phyloP scores from a whole-genome alignment of 2,329 filamentous ascomycete species.

The Aspergillus vadensis region DNA sequence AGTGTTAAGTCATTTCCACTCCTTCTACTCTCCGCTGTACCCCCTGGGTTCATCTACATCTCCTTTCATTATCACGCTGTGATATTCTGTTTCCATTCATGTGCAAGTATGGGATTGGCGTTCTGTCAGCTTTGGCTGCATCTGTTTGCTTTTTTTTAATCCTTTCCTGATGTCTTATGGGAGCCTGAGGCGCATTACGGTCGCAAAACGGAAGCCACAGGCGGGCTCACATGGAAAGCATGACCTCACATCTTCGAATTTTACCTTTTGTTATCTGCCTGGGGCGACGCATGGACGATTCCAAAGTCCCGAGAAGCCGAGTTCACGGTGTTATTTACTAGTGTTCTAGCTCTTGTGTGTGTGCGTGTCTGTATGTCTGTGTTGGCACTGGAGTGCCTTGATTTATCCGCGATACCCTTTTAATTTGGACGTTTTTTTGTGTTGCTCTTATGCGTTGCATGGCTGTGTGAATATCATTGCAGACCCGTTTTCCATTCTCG shows the following conservation, averaged over 20 bases:
- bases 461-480: conserved; percentile 13
- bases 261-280: conserved; percentile 12
- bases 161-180: conserved; percentile 10
- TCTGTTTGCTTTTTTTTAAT: conserved; percentile 16
- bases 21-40: neutral
- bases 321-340: conserved; percentile 2
- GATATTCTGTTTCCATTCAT: conserved; percentile 14
- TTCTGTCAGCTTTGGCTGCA: conserved; percentile 17
- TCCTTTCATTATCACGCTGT: conserved; percentile 6
- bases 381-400: conserved; percentile 20
- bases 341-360: conserved; percentile 6
- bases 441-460: conserved; percentile 20
- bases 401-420: conserved; percentile 32
- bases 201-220: conserved; percentile 15
- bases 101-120: conserved; percentile 25
- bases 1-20: neutral
- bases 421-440: conserved; percentile 20
- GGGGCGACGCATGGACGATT: conserved; percentile 9
- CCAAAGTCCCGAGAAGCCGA: neutral
- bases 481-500: conserved; percentile 4
- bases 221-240: conserved; percentile 15
- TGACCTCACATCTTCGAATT: conserved; percentile 9
- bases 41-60: neutral
- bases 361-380: conserved; percentile 12
- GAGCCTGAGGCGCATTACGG: conserved; percentile 15